Evolutionary conservation across 2,329 filamentous ascomycete genomes (phyloP).

Genomic region (Alternaria gaisen): DNA sequence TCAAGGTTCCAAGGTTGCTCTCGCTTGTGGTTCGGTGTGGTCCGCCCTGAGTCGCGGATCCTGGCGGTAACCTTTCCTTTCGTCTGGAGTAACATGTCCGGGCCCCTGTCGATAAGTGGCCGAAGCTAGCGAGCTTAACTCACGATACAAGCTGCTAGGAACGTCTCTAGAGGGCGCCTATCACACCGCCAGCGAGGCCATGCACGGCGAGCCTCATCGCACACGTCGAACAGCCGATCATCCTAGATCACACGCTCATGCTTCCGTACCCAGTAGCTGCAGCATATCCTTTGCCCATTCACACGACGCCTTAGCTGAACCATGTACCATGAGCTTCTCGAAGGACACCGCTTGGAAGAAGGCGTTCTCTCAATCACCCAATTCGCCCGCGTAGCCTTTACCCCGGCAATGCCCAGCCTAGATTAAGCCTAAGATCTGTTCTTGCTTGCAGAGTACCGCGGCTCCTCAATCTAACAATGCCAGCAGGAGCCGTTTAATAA

Average conservation of each 20-base stretch:
- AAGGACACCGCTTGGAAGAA: conserved; percentile 39
- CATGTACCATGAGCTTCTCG: conserved; percentile 35
- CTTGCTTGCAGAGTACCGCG: not conserved
- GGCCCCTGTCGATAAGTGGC: conserved; percentile 29
- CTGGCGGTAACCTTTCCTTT: conserved; percentile 13
- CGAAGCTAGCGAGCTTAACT: conserved; percentile 14
- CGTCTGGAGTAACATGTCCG: conserved; percentile 26
- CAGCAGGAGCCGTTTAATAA: conserved; percentile 33
- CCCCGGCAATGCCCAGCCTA: conserved; percentile 27
- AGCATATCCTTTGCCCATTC: conserved; percentile 13
- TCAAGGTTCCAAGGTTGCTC: not conserved
- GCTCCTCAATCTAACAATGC: conserved; percentile 23
- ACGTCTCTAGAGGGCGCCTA: conserved; percentile 12
- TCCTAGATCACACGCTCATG: conserved; percentile 34
- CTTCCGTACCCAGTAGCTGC: conserved; percentile 21
- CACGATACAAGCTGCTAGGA: conserved; percentile 27
- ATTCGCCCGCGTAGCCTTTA: conserved; percentile 25
- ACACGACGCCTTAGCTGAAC: conserved; percentile 13
- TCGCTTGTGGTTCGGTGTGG: conserved; percentile 12
- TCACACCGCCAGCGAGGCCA: conserved; percentile 33
- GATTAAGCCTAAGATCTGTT: conserved; percentile 49
- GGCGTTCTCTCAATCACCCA: conserved; percentile 29
- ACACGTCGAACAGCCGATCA: conserved; percentile 24
- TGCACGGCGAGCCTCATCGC: conserved; percentile 26
- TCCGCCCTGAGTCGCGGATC: conserved; percentile 21